Evolutionary conservation across 129 eudicot species (phyloP), one percentile per base, ranked within the genome.

Genomic region (Lactuca saligna): DNA sequence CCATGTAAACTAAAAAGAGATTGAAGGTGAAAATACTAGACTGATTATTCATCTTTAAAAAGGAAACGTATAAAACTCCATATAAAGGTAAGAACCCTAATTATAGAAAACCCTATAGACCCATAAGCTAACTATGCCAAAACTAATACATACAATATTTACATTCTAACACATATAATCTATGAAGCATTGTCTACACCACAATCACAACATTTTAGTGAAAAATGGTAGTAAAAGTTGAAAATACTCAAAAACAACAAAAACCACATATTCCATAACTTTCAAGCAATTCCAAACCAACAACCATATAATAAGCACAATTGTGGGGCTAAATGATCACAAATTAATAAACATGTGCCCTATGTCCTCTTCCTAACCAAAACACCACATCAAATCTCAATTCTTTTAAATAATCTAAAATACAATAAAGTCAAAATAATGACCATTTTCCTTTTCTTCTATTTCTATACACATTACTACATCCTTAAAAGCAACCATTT

Each of bases 381-480:
- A 66, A 48, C 46, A 41, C 63, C 79, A 35, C 46, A 75, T 66
- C 61, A 75, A 20, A 66, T 58, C 44, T 50, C 29, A 41, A 4
- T 5, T 2, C 7, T 42, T 41, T 44, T 12, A 63, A 38, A 57
- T 37, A 56, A 74, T 64, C 65, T 74, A 9, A 20, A 29, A 57
- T 75, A 66, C 62, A 75, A 57, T 35, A 58, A 59, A 58, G 68
- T 38, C 46, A 66, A 15, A 66, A 46, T 58, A 66, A 74, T 74
- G 79, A 57, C 32, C 61, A 66, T 44, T 42, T 58, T 20, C 32
- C 61, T 33, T 41, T 33, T 31, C 10, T 75, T 51, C 65, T 67
- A 75, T 67, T 68, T 58, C 63, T 75, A 60, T 75, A 58, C 68
- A 75, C 74, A 75, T 59, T 20, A 68, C 68, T 20, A 68, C 68